Evolutionary conservation across 768 basidiomycete genomes (phyloP), one percentile per base, ranked within the genome.

Genomic region (Chalciporus pseudorubinellus): DNA sequence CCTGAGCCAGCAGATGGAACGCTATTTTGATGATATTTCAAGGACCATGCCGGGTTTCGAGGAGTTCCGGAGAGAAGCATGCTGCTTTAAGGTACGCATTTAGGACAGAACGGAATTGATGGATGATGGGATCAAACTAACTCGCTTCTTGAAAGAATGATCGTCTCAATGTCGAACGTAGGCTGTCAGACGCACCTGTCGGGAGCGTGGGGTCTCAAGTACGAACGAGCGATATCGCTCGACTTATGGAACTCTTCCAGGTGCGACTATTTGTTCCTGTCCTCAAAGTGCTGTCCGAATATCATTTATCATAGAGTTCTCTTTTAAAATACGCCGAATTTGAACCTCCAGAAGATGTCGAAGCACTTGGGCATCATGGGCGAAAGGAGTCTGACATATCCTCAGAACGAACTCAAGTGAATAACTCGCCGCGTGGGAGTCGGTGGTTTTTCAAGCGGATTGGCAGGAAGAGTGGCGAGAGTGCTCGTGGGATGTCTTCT

Each of bases 161-260:
- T 61, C 82, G 89, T n/a, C 65, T 86, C 13, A 83, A 75, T 42
- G 81, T 92, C 16, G 85, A 89, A 65, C 80, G 81, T 42, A 77
- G 87, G 33, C 62, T 83, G 16, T 63, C 73, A 1, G 82, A 84
- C 21, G 67, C 70, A 16, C 67, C 71, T 1, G 62, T 62, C 16
- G 73, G 66, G 9, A 74, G 73, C 22, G 68, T 74, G 1, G 77
- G 76, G 44, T 73, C 75, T 39, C 73, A 71, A 48, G 77, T 92
- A 50, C 82, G 79, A 66, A 88, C 89, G 3, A 85, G 87, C 58
- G 91, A 93, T 59, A 73, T 92, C 36, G 87, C 90, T 7, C 77
- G 89, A 18, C 72, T 92, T 14, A 89, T 93, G 87, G 91, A 92
- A 59, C 69, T 92, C 3, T 90, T 92, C 61, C 90, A 91, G 71